These are phyloP conservation scores for Eleusine indica DNA, from an alignment of 176 grass and related monocot species.

Conservation along the genomic window DNA sequence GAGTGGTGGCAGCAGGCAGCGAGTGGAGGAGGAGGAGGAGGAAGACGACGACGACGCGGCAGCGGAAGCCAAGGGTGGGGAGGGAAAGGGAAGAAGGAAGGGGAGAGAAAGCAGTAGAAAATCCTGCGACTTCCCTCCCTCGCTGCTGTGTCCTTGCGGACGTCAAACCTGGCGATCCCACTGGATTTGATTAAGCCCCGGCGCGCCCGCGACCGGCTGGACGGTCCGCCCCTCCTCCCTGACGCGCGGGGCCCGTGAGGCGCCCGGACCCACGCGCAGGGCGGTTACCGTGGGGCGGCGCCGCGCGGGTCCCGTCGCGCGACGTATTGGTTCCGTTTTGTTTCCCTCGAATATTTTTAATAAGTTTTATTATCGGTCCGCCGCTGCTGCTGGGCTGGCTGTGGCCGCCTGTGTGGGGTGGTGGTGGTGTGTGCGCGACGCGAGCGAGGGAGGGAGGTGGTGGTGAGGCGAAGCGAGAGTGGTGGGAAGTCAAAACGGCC, in stretches of 20 bases:
- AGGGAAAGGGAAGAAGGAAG: not conserved
- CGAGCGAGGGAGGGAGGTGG: no score
- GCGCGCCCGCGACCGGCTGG: not conserved
- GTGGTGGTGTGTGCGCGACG: no score
- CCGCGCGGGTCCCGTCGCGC: no score
- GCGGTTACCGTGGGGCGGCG: no score
- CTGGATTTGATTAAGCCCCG: conserved; percentile 60
- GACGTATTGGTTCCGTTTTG: no score
- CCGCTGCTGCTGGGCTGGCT: no score
- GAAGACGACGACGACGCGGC: not conserved
- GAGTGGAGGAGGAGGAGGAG: not conserved
- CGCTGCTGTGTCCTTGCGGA: conserved; percentile 55
- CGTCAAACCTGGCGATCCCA: conserved; percentile 83
- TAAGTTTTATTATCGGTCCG: not conserved
- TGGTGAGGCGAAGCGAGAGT: no score
- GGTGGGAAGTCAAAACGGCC: no score
- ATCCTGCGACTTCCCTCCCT: not conserved
- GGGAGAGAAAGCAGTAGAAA: conserved; percentile 10
- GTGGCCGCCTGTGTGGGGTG: no score
- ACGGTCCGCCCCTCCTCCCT: rapidly evolving
- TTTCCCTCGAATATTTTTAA: no score
- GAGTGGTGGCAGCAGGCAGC: no score
- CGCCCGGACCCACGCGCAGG: conserved; percentile 33
- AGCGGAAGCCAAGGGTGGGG: not conserved
- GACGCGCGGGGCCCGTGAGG: not conserved